Evolutionary conservation across 192 early-diverging fungal species (phyloP).

Genomic region (Backusella circina): DNA sequence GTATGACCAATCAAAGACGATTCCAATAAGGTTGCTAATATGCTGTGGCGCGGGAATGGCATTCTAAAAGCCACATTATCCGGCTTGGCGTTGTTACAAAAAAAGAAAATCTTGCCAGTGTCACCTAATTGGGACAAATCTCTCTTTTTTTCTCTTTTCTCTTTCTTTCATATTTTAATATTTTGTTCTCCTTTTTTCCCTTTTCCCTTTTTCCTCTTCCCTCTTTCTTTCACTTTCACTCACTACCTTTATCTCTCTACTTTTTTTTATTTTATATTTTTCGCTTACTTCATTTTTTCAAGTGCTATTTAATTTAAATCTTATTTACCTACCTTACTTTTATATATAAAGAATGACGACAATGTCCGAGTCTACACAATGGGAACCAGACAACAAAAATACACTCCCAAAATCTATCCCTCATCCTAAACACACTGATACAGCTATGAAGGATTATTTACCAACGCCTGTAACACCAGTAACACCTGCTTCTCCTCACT

Average conservation of each 20-base stretch:
- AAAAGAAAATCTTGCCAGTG: constrained; percentile 2
- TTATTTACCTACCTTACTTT: neutral
- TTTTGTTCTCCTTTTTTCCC: neutral
- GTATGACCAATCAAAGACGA: neutral
- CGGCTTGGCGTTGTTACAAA: neutral
- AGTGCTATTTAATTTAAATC: neutral
- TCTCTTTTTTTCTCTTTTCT: neutral
- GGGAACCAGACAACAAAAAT: neutral
- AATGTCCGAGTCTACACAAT: neutral
- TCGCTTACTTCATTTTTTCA: neutral
- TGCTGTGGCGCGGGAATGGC: neutral
- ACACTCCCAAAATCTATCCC: neutral
- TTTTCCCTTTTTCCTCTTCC: neutral
- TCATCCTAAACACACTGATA: neutral
- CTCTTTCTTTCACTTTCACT: neutral
- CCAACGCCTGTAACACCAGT: constrained; percentile 13
- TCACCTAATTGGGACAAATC: neutral
- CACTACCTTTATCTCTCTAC: neutral
- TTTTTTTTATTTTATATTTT: neutral
- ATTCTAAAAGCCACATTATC: neutral
- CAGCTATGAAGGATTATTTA: constrained; percentile 13
- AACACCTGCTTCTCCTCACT: neutral
- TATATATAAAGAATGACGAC: neutral
- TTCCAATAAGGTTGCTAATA: neutral
- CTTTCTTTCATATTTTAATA: neutral